A percentile compares a stretch with the other conserved stretches of the same genome.
phyloP scores from a whole-genome alignment of 2,329 filamentous ascomycete species.

The Endothia cerciana region DNA sequence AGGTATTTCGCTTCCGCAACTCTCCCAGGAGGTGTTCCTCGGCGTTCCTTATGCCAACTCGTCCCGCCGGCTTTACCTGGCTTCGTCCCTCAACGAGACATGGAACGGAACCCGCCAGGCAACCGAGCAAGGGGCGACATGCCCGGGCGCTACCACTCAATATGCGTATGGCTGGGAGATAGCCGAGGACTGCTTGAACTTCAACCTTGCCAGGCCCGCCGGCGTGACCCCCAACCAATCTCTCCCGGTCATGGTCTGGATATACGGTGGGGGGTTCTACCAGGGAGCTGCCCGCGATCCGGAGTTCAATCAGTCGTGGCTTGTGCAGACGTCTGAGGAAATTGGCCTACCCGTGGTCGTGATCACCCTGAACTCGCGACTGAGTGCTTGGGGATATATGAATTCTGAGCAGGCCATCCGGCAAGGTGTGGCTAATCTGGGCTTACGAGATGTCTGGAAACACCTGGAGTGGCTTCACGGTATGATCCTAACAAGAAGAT shows the following conservation, averaged over 20 bases:
- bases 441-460: conserved; percentile 10
- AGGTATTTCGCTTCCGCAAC: conserved; percentile 5
- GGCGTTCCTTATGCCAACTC: conserved; percentile 11
- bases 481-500: not conserved
- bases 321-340: conserved; percentile 11
- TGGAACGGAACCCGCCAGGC: conserved; percentile 7
- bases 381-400: conserved; percentile 15
- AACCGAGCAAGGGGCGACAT: not conserved
- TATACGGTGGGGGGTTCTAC: conserved; percentile 15
- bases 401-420: conserved; percentile 11
- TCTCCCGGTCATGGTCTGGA: conserved; percentile 22
- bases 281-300: conserved; percentile 2
- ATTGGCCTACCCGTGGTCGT: conserved; percentile 9
- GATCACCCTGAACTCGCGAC: conserved; percentile 6
- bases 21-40: conserved; percentile 4
- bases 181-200: conserved; percentile 43
- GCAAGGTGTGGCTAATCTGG: conserved; percentile 11
- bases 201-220: conserved; percentile 41
- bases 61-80: conserved; percentile 10
- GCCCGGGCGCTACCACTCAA: not conserved
- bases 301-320: conserved; percentile 16
- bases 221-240: conserved; percentile 14
- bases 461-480: conserved; percentile 11
- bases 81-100: conserved; percentile 9
- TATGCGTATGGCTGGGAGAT: conserved; percentile 31